A percentile compares a stretch with the other conserved stretches of the same genome.
Conservation (phyloP, 2,329 filamentous ascomycete genomes). For the Drechmeria coniospora region DNA sequence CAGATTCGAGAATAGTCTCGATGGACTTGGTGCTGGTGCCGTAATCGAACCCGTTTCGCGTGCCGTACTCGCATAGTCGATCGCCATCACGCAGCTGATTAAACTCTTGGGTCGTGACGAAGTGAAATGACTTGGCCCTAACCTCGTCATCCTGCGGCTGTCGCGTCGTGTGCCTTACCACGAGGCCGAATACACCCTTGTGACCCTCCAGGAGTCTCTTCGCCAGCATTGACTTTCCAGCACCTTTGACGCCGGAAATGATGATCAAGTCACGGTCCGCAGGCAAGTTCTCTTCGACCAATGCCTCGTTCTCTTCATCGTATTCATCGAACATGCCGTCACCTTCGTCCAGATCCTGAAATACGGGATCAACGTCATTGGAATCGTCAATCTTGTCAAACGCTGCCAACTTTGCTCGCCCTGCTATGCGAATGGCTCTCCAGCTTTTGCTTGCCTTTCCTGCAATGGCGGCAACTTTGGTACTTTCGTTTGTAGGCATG, state of each 20-base stretch:
- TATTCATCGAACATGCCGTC: constrained; percentile 19
- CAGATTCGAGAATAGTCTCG: constrained; percentile 32
- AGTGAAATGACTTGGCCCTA: constrained; percentile 36
- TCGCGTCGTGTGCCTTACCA: constrained; percentile 40
- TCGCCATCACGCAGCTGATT: constrained; percentile 44
- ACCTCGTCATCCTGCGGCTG: constrained; percentile 31
- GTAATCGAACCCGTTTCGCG: constrained; percentile 32
- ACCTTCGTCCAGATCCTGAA: constrained; percentile 29
- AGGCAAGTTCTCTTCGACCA: constrained; percentile 23
- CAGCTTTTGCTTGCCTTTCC: constrained; percentile 80
- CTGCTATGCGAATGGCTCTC: constrained; percentile 72
- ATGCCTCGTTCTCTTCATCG: constrained; percentile 17
- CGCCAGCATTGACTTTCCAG: constrained; percentile 48
- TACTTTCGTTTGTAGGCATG: constrained; percentile 52
- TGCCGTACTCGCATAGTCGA: constrained; percentile 40
- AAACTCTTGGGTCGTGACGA: constrained; percentile 40
- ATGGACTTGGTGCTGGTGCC: constrained; percentile 40
- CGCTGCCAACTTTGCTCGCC: constrained; percentile 53
- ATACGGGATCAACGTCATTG: constrained; percentile 49
- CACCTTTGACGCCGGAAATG: constrained; percentile 47
- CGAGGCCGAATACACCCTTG: constrained; percentile 47
- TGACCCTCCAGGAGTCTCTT: constrained; percentile 47
- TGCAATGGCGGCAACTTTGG: constrained; percentile 41
- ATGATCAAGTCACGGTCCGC: constrained; percentile 42
- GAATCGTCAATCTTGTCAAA: constrained; percentile 84